A percentile compares a stretch with the other conserved stretches of the same genome.
These are phyloP conservation scores for Coprinellus micaceus DNA, from an alignment of 768 basidiomycete species.

Conservation along the genomic window DNA sequence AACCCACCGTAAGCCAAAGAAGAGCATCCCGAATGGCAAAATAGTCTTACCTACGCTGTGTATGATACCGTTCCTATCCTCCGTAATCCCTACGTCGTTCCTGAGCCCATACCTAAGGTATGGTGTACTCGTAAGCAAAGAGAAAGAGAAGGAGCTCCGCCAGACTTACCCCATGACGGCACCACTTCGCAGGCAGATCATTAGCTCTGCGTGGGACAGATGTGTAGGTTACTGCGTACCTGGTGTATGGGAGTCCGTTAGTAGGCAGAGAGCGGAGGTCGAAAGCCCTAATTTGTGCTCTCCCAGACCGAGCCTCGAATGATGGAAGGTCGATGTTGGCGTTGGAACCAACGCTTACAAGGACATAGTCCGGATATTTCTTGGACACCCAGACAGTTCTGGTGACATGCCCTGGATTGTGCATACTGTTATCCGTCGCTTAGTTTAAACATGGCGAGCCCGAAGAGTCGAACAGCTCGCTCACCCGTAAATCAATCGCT, in stretches of 20 bases:
- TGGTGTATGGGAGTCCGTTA: background rate
- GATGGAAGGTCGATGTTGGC: slow-evolving; percentile 7
- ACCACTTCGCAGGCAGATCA: background rate
- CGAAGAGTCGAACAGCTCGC: background rate
- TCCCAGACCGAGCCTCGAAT: background rate
- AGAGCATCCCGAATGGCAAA: background rate
- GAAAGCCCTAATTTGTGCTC: slow-evolving; percentile 9
- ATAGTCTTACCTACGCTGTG: slow-evolving; percentile 8
- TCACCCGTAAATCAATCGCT: slow-evolving; percentile 5
- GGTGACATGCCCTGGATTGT: slow-evolving; percentile 5
- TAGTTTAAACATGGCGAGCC: background rate
- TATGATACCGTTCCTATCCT: slow-evolving; percentile 7
- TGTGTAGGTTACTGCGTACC: background rate
- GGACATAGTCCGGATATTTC: slow-evolving; percentile 2
- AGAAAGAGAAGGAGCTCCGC: background rate
- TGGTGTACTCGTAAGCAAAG: background rate
- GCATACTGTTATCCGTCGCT: slow-evolving; percentile 1
- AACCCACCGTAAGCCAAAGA: background rate
- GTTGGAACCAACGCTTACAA: slow-evolving; percentile 6
- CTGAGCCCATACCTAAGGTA: slow-evolving; percentile 4
- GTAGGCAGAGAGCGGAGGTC: slow-evolving; percentile 1
- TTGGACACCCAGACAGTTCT: slow-evolving; percentile 4
- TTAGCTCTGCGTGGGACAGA: background rate
- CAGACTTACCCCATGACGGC: slow-evolving; percentile 6
- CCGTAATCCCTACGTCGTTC: slow-evolving; percentile 9